These are phyloP conservation scores for Pythium aristosporum DNA, from an alignment of 352 stramenopile genomes.

Conservation along the genomic window DNA sequence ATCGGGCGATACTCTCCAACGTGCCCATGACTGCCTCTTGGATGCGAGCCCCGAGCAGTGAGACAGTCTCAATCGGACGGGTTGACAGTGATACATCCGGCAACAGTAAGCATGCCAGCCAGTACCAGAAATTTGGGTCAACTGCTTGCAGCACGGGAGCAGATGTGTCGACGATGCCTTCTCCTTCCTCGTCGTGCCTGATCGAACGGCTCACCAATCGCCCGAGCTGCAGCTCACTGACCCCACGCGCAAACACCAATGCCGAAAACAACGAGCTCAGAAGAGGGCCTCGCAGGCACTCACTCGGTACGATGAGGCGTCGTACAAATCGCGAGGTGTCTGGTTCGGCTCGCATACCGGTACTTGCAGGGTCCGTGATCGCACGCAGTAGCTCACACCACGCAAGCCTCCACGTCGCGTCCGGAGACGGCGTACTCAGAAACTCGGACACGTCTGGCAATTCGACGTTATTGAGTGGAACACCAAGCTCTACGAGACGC, in stretches of 20 bases:
- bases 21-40: neutral
- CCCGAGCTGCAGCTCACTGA: conserved; percentile 1
- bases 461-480: neutral
- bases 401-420: neutral
- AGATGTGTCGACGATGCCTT: no score
- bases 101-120: neutral
- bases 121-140: conserved; percentile 1
- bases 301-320: neutral
- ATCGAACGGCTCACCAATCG: neutral
- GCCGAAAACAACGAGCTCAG: conserved; percentile 4
- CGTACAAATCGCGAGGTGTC: neutral
- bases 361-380: neutral
- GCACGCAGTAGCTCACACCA: conserved; percentile 2
- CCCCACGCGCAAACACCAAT: neutral
- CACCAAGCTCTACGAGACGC: neutral
- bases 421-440: no score
- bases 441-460: neutral
- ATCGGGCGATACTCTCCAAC: neutral
- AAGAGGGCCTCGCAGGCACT: neutral
- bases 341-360: no score
- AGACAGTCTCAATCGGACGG: neutral
- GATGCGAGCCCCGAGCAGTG: neutral
- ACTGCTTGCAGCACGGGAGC: neutral
- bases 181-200: neutral
- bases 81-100: neutral